Base-by-base conservation (phyloP, 2,329 filamentous ascomycete genomes). In the Whalleya microplaca region DNA sequence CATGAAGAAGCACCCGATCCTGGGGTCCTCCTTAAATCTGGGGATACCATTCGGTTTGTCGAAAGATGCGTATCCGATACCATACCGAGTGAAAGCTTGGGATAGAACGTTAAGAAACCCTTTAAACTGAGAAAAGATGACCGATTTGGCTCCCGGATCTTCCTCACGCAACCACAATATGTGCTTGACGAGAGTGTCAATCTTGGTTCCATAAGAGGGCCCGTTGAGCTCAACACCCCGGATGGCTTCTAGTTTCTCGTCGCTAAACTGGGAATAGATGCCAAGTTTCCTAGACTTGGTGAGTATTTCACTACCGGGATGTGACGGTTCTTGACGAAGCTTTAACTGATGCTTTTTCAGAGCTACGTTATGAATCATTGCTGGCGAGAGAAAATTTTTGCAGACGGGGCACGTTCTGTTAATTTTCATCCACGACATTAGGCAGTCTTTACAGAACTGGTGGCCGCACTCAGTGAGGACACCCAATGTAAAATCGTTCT, bases 391-490 rank as follows among this genome's bases (percentile, higher is more conserved):
- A 1, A 77, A 78, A 45, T 80, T 83, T 71, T 96, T 96, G 79
- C 95, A 99, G 4, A 91, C 81, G 0, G 94, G 94, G 65, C 94
- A 98, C 49, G 84, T 94, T 18, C 80, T 83, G 64, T 92, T 87
- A 29, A 84, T 79, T 54, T 78, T 80, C 77, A 89, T 91, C 95
- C 95, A 98, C 12, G 86, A 65, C 40, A 81, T 80, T 64, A 98
- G 88, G 72, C 95, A 98, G 23, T 91, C 89, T 67, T 91, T 92
- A 77, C 94, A 97, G 70, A 92, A 98, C 62, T 92, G 86, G 69
- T 99, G 95, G 0, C 94, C 94, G 70, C 95, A 98, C 1, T 92
- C 83, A 0, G 94, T 97, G 59, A 94, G 78, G 50, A 90, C 85
- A 51, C 94, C 94, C n/a, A 86, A 78, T 56, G 89, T 86, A 66